Base-by-base conservation (phyloP, 2,329 filamentous ascomycete species). In the Ceratocystis colombiana region DNA sequence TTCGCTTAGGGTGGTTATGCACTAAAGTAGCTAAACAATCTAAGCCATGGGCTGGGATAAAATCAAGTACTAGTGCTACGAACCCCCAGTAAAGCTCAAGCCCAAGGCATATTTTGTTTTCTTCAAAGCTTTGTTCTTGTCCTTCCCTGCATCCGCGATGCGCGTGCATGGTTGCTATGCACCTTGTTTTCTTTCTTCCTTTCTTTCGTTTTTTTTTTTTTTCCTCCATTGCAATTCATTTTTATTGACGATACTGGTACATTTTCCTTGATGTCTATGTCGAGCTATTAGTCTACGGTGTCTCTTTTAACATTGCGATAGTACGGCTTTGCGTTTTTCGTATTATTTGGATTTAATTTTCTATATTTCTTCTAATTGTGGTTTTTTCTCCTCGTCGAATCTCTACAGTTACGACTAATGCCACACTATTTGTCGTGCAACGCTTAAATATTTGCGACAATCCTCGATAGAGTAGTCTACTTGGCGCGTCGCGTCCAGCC, bases 321-420 rank as follows among this genome's bases (percentile, higher is more conserved):
- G n/a, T 41, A 15, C 48, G 8, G 8, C 48, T 53, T 4, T 41
- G 37, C 37, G 37, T 28, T 53, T 53, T 41, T 22, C 6, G 15
- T 25, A 7, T 15, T 53, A 10, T 28, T 53, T 53, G 20, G 10
- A 50, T 50, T 50, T 28, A 28, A 45, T 46, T 57, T 44, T 62
- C 53, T 25, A 44, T 62, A 20, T 33, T 61, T 25, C 37, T 46
- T 12, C 57, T 57, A 59, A 45, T 30, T 66, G 41, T 17, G 61
- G 5, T 15, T 55, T 20, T 20, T 37, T n/a, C 10, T 44, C 8
- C 10, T 53, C 8, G 48, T 48, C n/a, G 1, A 64, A 17, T n/a
- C 17, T 20, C 30, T 53, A n/a, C 48, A 20, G 48, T 41, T 41
- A 41, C 22, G 8, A 8, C 55, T 28, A 28, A 57, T 37, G 10